phyloP scores from a whole-genome alignment of 345 rosid genomes.

The Populus euphratica region DNA sequence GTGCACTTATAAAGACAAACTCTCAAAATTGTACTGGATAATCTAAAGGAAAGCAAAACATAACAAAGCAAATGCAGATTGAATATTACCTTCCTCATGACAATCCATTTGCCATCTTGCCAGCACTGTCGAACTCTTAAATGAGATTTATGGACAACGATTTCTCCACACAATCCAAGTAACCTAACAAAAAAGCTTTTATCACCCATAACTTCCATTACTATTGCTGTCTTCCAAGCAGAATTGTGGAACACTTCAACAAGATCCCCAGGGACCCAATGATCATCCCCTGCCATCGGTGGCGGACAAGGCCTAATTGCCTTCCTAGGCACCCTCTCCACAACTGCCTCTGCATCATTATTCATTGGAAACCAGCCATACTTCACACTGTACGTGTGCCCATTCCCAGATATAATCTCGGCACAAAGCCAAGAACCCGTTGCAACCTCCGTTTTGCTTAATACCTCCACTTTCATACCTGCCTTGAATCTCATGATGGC shows the following conservation, averaged over 20 bases:
- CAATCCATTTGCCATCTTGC: constrained; percentile 51
- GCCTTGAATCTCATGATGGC: constrained; percentile 55
- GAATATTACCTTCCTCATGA: constrained; percentile 36
- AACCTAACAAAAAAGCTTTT: constrained; percentile 39
- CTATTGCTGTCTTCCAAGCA: constrained; percentile 55
- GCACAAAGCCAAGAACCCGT: constrained; percentile 57
- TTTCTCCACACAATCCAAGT: constrained; percentile 32
- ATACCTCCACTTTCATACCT: constrained; percentile 61
- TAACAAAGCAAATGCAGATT: not conserved
- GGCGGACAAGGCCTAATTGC: constrained; percentile 59
- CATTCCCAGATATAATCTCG: constrained; percentile 56
- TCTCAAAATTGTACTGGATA: too few relatives aligned
- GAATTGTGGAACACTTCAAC: constrained; percentile 51
- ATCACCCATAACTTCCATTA: constrained; percentile 27
- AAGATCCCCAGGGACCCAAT: constrained; percentile 53
- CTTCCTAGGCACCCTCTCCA: constrained; percentile 56
- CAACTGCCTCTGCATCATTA: not conserved
- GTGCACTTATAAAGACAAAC: too few relatives aligned
- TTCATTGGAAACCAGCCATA: constrained; percentile 20
- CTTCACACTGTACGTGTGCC: constrained; percentile 45
- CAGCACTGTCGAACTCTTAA: constrained; percentile 58
- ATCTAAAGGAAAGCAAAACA: not conserved
- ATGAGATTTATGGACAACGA: constrained; percentile 34
- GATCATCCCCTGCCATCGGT: constrained; percentile 20
- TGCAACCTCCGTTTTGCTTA: constrained; percentile 37